phyloP scores from a whole-genome alignment of 73 alveolate genomes.

The Paramecium biaurelia region DNA sequence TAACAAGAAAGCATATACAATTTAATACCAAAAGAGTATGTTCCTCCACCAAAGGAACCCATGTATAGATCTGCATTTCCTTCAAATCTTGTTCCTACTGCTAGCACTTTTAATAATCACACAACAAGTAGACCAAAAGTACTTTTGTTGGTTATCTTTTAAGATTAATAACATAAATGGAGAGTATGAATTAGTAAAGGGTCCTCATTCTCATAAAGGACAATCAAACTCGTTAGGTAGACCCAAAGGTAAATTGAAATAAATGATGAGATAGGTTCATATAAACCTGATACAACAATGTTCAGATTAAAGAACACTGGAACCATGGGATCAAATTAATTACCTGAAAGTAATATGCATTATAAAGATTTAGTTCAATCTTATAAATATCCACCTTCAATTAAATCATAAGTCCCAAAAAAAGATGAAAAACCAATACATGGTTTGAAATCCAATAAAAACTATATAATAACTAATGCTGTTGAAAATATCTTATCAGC shows the following conservation, averaged over 20 bases:
- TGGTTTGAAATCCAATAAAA: conserved; percentile 92
- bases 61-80: conserved; percentile 85
- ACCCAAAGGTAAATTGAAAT: conserved; percentile 66
- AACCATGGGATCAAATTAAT: conserved; percentile 58
- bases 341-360: conserved; percentile 14
- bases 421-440: conserved; percentile 93
- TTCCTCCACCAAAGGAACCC: conserved; percentile 86
- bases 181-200: conserved; percentile 69
- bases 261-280: conserved; percentile 5
- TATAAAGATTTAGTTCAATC: neutral
- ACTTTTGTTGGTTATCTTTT: neutral
- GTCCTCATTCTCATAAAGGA: conserved; percentile 77
- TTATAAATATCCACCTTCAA: neutral
- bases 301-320: conserved; percentile 82
- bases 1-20: conserved; percentile 94
- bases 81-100: conserved; percentile 87
- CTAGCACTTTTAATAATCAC: conserved; percentile 83
- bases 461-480: conserved; percentile 95
- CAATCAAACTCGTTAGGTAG: conserved; percentile 76
- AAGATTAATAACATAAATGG: conserved; percentile 59
- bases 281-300: conserved; percentile 70
- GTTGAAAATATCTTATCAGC: conserved; percentile 94
- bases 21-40: conserved; percentile 88
- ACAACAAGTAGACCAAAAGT: conserved; percentile 92
- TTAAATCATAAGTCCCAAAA: conserved; percentile 90